Evolutionary conservation across 179 eudicot species (phyloP).

Genomic region (Actinidia chinensis): DNA sequence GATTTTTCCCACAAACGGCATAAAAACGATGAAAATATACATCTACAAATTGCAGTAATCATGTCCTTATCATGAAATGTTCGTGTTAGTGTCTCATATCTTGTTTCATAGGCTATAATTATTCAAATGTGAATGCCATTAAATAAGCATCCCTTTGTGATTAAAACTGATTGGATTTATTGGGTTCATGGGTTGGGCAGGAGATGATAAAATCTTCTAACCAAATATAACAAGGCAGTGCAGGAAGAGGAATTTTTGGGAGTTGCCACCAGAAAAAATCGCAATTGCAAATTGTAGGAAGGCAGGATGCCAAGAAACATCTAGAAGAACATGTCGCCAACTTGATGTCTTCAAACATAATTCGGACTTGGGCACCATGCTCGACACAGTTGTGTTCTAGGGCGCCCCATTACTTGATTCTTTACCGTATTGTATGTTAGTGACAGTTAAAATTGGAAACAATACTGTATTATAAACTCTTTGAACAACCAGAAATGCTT

Average conservation of each 20-base stretch:
- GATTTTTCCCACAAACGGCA: neutral
- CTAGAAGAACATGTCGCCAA: constrained; percentile 90
- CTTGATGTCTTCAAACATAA: constrained; percentile 84
- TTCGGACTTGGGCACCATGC: constrained; percentile 92
- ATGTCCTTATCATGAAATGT: neutral
- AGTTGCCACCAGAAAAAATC: constrained; percentile 76
- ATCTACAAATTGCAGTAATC: neutral
- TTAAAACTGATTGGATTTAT: neutral
- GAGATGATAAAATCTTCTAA: constrained; percentile 76
- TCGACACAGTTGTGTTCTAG: constrained; percentile 79
- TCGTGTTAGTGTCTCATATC: neutral
- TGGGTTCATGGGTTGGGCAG: constrained; percentile 40
- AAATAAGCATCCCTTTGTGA: neutral
- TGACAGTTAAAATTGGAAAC: neutral
- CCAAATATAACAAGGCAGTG: constrained; percentile 81
- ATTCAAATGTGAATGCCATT: neutral
- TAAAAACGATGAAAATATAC: neutral
- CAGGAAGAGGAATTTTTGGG: constrained; percentile 90
- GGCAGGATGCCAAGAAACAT: constrained; percentile 94
- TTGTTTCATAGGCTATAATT: neutral
- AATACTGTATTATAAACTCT: neutral
- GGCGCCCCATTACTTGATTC: constrained; percentile 3
- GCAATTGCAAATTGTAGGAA: constrained; percentile 88
- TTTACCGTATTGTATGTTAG: neutral
- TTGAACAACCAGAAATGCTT: neutral